Conservation (phyloP, 1,284 basidiomycete genomes). For the Hymenochaete sp. region DNA sequence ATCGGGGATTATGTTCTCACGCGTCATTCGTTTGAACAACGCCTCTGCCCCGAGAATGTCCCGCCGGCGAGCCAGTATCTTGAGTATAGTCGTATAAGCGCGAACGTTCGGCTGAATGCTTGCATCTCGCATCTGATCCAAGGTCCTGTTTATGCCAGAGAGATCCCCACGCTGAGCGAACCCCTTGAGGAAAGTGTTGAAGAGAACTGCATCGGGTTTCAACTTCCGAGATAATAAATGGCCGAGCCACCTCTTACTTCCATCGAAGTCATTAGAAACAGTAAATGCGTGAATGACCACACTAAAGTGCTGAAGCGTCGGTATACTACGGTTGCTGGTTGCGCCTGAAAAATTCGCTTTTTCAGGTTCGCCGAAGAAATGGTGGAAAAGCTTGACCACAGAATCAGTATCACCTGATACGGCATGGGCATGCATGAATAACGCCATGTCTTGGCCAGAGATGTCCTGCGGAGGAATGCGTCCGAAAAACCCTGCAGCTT, state of each 20-base stretch:
- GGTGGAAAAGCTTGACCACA: conserved; percentile 44
- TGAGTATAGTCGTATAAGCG: conserved; percentile 66
- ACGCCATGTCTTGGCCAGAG: conserved; percentile 29
- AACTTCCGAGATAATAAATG: conserved; percentile 43
- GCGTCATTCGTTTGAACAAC: conserved; percentile 56
- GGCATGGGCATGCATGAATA: conserved; percentile 50
- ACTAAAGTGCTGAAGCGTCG: conserved; percentile 44
- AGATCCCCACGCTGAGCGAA: conserved; percentile 54
- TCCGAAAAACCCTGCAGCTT: conserved; percentile 38
- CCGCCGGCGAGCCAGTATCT: conserved; percentile 54
- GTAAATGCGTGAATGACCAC: conserved; percentile 52
- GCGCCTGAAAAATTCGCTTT: conserved; percentile 23
- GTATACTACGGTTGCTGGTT: conserved; percentile 25
- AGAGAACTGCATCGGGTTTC: conserved; percentile 46
- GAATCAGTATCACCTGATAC: conserved; percentile 33
- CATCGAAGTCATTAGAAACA: conserved; percentile 39
- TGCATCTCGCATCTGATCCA: conserved; percentile 54
- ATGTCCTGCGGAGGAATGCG: conserved; percentile 28
- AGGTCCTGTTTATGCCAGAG: conserved; percentile 43
- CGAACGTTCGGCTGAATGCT: conserved; percentile 41
- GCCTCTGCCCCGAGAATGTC: conserved; percentile 64
- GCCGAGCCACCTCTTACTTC: conserved; percentile 49
- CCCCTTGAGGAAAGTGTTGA: conserved; percentile 52
- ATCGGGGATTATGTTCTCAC: conserved; percentile 56
- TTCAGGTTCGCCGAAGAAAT: conserved; percentile 33